Conservation (phyloP, 768 basidiomycete genomes). For the Rhodotorula kratochvilovae region DNA sequence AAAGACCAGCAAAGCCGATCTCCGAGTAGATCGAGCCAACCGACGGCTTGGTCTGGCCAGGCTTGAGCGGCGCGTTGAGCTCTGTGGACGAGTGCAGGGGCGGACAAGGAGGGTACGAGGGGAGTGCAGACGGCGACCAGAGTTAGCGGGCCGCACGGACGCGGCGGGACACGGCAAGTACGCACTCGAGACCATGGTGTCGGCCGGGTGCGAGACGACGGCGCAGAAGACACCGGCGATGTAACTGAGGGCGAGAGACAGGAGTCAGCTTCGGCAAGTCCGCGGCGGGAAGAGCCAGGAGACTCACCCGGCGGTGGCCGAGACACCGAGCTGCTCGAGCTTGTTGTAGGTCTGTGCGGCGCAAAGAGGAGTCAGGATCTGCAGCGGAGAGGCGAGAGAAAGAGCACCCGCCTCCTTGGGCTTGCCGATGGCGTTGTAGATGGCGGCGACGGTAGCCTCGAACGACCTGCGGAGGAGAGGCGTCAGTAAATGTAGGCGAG, state of each 20-base stretch:
- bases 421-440: constrained; percentile 40
- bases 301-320: constrained; percentile 36
- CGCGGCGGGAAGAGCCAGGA: too few relatives aligned
- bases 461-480: constrained; percentile 12
- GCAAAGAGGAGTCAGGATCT: not conserved
- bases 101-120: not conserved
- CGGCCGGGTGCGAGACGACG: constrained; percentile 43
- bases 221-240: constrained; percentile 45
- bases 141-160: too few relatives aligned
- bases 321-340: constrained; percentile 45
- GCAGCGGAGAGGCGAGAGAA: not conserved
- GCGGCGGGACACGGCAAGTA: too few relatives aligned
- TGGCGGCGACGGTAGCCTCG: constrained; percentile 43
- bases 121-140: too few relatives aligned
- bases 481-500: not conserved
- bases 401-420: constrained; percentile 24
- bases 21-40: constrained; percentile 42
- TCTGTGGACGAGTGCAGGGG: not conserved
- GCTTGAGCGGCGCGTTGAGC: constrained; percentile 43
- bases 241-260: constrained; percentile 22
- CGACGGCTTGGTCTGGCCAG: constrained; percentile 39
- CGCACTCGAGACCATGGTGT: constrained; percentile 40
- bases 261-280: not conserved
- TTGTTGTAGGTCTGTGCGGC: constrained; percentile 38
- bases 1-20: constrained; percentile 44